Base-by-base conservation (phyloP, 2,329 filamentous ascomycete species). In the Thermothelomyces thermophilus region DNA sequence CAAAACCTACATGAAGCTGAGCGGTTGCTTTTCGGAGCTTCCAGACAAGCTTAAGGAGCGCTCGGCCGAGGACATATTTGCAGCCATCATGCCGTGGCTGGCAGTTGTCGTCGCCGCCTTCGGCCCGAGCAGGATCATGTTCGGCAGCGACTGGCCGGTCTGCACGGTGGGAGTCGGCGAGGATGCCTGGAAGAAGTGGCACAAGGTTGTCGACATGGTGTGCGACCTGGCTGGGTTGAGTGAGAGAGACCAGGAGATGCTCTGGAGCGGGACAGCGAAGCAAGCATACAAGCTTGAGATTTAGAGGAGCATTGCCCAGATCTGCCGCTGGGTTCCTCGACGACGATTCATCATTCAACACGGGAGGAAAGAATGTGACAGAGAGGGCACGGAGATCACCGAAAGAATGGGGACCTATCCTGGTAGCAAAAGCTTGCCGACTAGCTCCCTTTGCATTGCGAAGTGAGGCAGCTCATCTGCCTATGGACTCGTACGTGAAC, bases 61-160 rank as follows among this genome's bases (percentile, higher is more conserved):
- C 22, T 65, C 74, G 9, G 64, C 74, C 30, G 70, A 77, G 50
- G 74, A 79, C 31, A 76, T 89, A 50, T 82, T 87, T 56, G 71
- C 77, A 54, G 75, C 75, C 35, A 73, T 87, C 17, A 73, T 77
- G 51, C 83, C 84, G 20, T 94, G 87, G 84, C 76, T 88, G 2
- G 78, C 82, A 53, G 79, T 84, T 46, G 70, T 90, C 0, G 78
- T 94, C 46, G 77, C 82, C 24, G 77, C 77, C 1, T 96, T 95
- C 62, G 83, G 86, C 1, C 70, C 85, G 0, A 64, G 72, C 19
- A 76, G 88, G 56, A 76, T 93, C 63, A 90, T 97, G 84, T 96
- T 93, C 67, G 90, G 85, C 20, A 90, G 86, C 56, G 90, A 96
- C 67, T 97, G 91, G 91, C 90, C 91, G 2, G 84, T 96, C 1